Evolutionary conservation across 176 grass and related monocot genomes (phyloP), one percentile per base, ranked within the genome.

Genomic region (Eleusine indica): DNA sequence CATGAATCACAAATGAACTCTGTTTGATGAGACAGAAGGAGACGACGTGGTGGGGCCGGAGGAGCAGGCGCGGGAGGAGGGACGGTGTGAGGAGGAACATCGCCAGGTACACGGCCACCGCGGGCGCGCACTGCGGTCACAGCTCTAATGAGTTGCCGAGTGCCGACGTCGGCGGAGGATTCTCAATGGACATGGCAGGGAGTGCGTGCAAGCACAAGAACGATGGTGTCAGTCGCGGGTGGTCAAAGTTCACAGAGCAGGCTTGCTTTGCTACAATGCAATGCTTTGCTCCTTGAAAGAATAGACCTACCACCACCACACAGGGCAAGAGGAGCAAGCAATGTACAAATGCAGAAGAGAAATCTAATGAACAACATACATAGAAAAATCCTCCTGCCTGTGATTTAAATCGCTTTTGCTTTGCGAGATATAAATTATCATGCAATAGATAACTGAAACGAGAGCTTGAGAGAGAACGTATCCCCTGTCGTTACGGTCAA

Each of bases 81-180:
- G 86, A 78, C 43, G 86, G 73, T 2, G 64, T 73, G 2, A 87
- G 41, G 52, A 87, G 42, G 42, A 87, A 73, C 72, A 87, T 64
- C 29, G 64, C 78, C 72, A 87, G 72, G 85, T 76, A 75, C 52
- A 87, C 73, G 43, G 47, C 22, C 43, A 62, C 40, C 11, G 32
- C 73, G 0, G 66, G 16, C 1, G 7, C n/a, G 53, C 65, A 87
- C 79, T 87, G 86, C 30, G 71, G 64, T 6, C 64, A 73, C 73
- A 53, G 61, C 37, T 43, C 52, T 14, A 13, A 13, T 25, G 25
- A 21, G 4, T 19, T 6, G 47, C 13, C 12, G 25, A 37, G 79
- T 48, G 6, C 38, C 25, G 54, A 29, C 46, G 80, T 54, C 68
- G 80, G 57, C 25, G 3, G 16, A 12, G 61, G 62, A 14, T 49